Evolutionary conservation across 2,329 filamentous ascomycete species (phyloP).

Genomic region (Colletotrichum higginsianum): DNA sequence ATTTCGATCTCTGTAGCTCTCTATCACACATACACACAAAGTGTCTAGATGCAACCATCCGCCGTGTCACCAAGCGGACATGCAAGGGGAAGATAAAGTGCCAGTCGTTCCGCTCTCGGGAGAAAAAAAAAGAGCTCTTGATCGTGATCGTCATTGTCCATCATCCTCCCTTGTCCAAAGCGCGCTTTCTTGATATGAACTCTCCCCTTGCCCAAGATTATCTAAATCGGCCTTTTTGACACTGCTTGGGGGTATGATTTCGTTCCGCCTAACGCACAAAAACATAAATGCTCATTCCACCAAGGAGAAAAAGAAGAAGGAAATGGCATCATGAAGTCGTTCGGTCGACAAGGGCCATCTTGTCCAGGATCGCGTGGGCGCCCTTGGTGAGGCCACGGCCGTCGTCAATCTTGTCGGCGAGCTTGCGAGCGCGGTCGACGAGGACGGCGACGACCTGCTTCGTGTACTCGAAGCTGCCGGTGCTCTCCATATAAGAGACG

Average conservation of each 20-base stretch:
- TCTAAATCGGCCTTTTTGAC: not conserved
- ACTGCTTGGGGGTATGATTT: not conserved
- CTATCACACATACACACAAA: not conserved
- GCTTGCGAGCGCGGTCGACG: slow-evolving; percentile 72
- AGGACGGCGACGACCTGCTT: slow-evolving; percentile 76
- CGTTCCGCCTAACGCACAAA: not conserved
- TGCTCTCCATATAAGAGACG: slow-evolving; percentile 90
- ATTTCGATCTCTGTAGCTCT: not conserved
- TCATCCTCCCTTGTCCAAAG: not conserved
- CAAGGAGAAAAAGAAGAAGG: not conserved
- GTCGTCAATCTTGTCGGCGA: slow-evolving; percentile 76
- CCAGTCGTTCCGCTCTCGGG: not conserved
- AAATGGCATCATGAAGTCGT: not conserved
- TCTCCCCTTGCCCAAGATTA: too few relatives aligned
- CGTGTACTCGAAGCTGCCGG: slow-evolving; percentile 91
- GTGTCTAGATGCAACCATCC: slow-evolving; percentile 6
- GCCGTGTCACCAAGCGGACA: not conserved
- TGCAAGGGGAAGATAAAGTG: not conserved
- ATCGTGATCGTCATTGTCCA: not conserved
- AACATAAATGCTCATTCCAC: not conserved
- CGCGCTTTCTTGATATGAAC: not conserved
- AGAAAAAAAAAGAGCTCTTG: too few relatives aligned
- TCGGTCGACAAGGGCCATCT: slow-evolving; percentile 62
- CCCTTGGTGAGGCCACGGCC: slow-evolving; percentile 69
- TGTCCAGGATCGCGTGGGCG: slow-evolving; percentile 78